Base-by-base conservation (phyloP, 2,329 filamentous ascomycete species). In the Metarhizium guizhouense region DNA sequence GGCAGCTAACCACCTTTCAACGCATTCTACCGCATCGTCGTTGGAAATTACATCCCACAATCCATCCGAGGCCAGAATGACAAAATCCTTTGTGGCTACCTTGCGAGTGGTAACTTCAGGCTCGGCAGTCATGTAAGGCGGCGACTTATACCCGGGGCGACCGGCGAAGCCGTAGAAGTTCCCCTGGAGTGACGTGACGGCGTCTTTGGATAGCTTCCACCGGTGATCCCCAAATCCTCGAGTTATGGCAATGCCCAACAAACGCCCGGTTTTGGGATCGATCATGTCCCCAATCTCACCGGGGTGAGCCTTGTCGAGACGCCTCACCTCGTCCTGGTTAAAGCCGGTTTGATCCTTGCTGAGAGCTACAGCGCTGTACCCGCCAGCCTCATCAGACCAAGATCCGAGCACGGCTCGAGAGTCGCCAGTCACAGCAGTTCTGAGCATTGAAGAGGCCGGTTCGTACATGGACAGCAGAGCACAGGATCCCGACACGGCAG, bases 61-160 rank as follows among this genome's bases (percentile, higher is more conserved):
- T 0, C 86, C 85, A 60, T 89, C 85, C 0, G 78, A 81, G 0
- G 84, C 85, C 60, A 88, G 72, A 58, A 89, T 84, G 53, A 87
- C 66, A 62, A 88, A 88, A 25, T 72, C 70, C 1, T 70, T 69
- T 0, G 72, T 68, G 5, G 77, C 68, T 6, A 88, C 70, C 36
- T 71, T 68, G 0, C 76, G 80, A 3, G 79, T 82, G 2, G 77
- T 84, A 30, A 89, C 72, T 36, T 83, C 83, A 0, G 86, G 86
- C 62, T 84, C 78, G 0, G 85, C 85, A 0, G 82, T 87, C 61
- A 88, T 68, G 67, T 89, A 89, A 0, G 86, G 86, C 3, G 84
- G 85, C 0, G 82, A 80, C 53, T 72, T 67, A 58, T 70, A 70
- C 14, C 73, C 69, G 2, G 79, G 76, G 0, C 65, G 68, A 0